Percentiles rank a stretch among this genome's conserved stretches.
These are phyloP conservation scores for Phytopythium oedochilum DNA, from an alignment of 352 stramenopile species.

Conservation along the genomic window DNA sequence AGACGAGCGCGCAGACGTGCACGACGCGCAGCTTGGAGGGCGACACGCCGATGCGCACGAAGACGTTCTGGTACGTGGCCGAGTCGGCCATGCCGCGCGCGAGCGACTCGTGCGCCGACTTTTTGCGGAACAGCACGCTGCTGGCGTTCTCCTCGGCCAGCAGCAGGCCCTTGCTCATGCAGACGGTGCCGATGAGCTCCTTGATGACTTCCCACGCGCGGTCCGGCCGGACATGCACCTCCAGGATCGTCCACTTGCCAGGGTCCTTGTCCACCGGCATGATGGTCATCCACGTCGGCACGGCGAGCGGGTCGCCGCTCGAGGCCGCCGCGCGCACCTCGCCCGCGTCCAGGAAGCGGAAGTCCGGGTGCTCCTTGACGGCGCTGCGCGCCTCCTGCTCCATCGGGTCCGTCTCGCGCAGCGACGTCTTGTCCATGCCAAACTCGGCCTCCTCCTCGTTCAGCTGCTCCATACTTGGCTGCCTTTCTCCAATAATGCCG, in stretches of 20 bases:
- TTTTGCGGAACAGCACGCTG: slow-evolving; percentile 73
- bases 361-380: slow-evolving; percentile 70
- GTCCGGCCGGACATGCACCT: slow-evolving; percentile 67
- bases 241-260: slow-evolving; percentile 61
- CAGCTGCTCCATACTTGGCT: slow-evolving; percentile 11
- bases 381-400: slow-evolving; percentile 41
- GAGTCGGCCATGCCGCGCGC: slow-evolving; percentile 62
- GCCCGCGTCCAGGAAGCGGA: slow-evolving; percentile 38
- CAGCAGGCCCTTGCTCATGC: slow-evolving; percentile 70
- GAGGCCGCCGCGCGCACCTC: slow-evolving; percentile 24
- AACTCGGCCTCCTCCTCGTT: slow-evolving; percentile 70
- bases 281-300: slow-evolving; percentile 50
- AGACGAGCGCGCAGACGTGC: slow-evolving; percentile 60
- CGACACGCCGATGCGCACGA: slow-evolving; percentile 64
- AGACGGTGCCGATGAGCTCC: slow-evolving; percentile 71
- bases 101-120: slow-evolving; percentile 51
- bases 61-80: slow-evolving; percentile 71
- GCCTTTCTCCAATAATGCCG: neutral
- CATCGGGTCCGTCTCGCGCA: slow-evolving; percentile 61
- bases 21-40: slow-evolving; percentile 73
- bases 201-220: slow-evolving; percentile 73
- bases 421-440: slow-evolving; percentile 49
- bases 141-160: slow-evolving; percentile 42
- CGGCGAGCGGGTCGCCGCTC: slow-evolving; percentile 21
- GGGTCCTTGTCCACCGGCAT: slow-evolving; percentile 60